Evolutionary conservation across 2,329 filamentous ascomycete genomes (phyloP), one percentile per base, ranked within the genome.

Genomic region (Sporothrix globosa): DNA sequence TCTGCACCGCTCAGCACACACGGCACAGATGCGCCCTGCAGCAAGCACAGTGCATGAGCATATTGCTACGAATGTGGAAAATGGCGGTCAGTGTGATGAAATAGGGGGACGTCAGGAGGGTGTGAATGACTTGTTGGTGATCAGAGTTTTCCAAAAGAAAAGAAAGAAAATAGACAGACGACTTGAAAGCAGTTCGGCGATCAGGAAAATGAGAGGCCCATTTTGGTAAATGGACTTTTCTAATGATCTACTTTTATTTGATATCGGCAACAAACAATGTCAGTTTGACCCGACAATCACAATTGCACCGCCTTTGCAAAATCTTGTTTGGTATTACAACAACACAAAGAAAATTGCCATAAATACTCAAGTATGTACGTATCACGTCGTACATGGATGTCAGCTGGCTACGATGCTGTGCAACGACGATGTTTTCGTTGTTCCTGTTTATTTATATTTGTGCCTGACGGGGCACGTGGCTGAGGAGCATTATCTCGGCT

Each of bases 1-100:
- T 30, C 56, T 60, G 56, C 56, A 41, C 9, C 56, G 39, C 44
- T 60, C 56, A 41, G 34, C 56, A 61, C 56, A 46, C 58, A 63
- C 21, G 58, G 56, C 56, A 61, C 56, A 61, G n/a, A 61, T 14
- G 34, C 17, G 17, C 56, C 44, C 56, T n/a, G 17, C 56, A 24
- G n/a, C 19, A 44, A 44, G n/a, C 56, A 44, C 34, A 21, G 34
- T 61, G 34, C 56, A 61, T 14, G n/a, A 24, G n/a, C n/a, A 61
- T 44, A 61, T 61, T 61, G 56, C 14, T 24, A 13, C 11, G 34
- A 44, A 17, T 61, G 2, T 14, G 21, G 34, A 44, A n/a, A 39
- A 21, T 61, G 56, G 58, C 58, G 58, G 58, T 46, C 58, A 46
- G 58, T 63, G 58, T 14, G 58, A 39, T 2, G 21, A 46, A 63